A percentile compares a stretch with the other conserved stretches of the same genome.
Evolutionary conservation across 441 rosid species (phyloP).

Genomic region (Aquilaria agallochum): DNA sequence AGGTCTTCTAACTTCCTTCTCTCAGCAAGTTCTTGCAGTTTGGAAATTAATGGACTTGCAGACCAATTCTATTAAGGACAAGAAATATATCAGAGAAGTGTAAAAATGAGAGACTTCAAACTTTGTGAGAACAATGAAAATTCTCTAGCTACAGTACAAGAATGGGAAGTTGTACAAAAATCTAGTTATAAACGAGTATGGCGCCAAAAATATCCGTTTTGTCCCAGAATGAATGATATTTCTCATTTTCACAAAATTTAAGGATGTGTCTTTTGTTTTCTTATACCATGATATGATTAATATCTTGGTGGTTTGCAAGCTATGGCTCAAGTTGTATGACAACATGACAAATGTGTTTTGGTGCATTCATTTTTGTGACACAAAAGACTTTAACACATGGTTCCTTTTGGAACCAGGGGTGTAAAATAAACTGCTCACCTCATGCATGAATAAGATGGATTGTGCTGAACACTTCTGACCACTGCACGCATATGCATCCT

Average conservation of each 20-base stretch:
- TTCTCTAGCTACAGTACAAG: constrained; percentile 3
- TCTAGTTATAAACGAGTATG: too few relatives aligned
- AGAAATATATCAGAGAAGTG: constrained; percentile 6
- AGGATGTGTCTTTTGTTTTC: too few relatives aligned
- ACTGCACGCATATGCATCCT: constrained; percentile 98
- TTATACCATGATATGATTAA: too few relatives aligned
- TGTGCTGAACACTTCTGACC: constrained; percentile 99
- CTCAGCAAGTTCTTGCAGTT: constrained; percentile 74
- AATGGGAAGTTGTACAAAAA: not conserved
- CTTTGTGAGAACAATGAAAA: not conserved
- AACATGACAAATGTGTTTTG: too few relatives aligned
- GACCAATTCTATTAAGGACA: constrained; percentile 72
- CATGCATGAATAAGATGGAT: constrained; percentile 90
- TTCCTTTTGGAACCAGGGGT: too few relatives aligned
- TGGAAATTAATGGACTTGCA: constrained; percentile 51
- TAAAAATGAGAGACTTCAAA: not conserved
- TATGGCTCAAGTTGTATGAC: too few relatives aligned
- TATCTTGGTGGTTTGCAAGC: too few relatives aligned
- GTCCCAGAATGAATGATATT: too few relatives aligned
- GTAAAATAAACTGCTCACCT: constrained; percentile 48
- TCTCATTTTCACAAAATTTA: too few relatives aligned
- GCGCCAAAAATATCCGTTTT: too few relatives aligned
- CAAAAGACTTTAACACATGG: too few relatives aligned
- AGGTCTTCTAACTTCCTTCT: constrained; percentile 93
- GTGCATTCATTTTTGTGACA: too few relatives aligned